A percentile compares a stretch with the other conserved stretches of the same genome.
Evolutionary conservation across 2,329 filamentous ascomycete genomes (phyloP).

Genomic region (Cladobotryum protrusum): DNA sequence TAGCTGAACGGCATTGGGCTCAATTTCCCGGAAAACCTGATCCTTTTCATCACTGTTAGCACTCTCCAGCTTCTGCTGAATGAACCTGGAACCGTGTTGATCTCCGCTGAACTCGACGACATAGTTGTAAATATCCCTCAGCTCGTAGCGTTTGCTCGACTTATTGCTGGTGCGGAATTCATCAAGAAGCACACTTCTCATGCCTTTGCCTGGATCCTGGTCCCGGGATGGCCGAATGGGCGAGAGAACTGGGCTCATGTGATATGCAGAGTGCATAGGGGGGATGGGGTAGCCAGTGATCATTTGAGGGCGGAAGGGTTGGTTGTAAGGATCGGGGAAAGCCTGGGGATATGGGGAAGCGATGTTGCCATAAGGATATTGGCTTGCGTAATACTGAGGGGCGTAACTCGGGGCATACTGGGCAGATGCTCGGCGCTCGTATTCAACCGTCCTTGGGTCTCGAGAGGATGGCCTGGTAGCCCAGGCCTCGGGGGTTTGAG

Average conservation of each 20-base stretch:
- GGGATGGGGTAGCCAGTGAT: constrained; percentile 27
- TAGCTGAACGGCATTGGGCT: constrained; percentile 74
- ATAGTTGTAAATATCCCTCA: constrained; percentile 83
- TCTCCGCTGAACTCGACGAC: constrained; percentile 94
- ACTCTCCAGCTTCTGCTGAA: constrained; percentile 84
- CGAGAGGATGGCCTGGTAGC: constrained; percentile 28
- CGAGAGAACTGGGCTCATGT: constrained; percentile 15
- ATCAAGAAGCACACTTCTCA: constrained; percentile 67
- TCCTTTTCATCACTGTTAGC: constrained; percentile 97
- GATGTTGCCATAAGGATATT: constrained; percentile 25
- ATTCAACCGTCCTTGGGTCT: constrained; percentile 30
- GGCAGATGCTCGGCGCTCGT: constrained; percentile 31
- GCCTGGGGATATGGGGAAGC: constrained; percentile 28
- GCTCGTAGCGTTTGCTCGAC: constrained; percentile 65
- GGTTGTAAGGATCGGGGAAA: constrained; percentile 33
- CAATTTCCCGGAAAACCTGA: constrained; percentile 79
- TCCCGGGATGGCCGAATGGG: constrained; percentile 40
- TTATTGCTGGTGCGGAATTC: constrained; percentile 75
- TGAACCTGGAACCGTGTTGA: constrained; percentile 91
- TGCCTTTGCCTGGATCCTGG: constrained; percentile 52
- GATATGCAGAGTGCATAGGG: constrained; percentile 26
- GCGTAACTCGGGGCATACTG: constrained; percentile 25
- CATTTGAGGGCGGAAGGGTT: constrained; percentile 30
- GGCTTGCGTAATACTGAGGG: constrained; percentile 25
- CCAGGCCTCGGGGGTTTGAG: constrained; percentile 33